Evolutionary conservation across 108 stramenopile species (phyloP).

Genomic region (Nitzschia sp.): DNA sequence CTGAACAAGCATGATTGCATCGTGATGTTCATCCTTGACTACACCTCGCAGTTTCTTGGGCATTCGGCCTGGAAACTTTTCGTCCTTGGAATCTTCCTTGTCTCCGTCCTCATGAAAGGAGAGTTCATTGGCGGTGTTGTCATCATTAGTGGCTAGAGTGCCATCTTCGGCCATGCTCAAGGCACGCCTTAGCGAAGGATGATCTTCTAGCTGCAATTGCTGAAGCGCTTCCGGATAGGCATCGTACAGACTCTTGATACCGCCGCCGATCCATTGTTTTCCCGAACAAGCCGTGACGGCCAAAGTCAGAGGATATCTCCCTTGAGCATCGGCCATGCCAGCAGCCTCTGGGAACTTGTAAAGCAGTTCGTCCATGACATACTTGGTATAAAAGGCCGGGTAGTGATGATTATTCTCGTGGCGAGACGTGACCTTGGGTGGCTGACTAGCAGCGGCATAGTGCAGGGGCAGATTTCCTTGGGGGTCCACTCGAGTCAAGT

Average conservation of each 20-base stretch:
- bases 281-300: constrained; percentile 62
- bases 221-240: constrained; percentile 74
- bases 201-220: constrained; percentile 57
- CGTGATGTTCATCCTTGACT: constrained; percentile 81
- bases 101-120: constrained; percentile 36
- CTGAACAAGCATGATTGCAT: constrained; percentile 89
- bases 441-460: constrained; percentile 71
- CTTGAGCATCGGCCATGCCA: constrained; percentile 52
- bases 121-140: background rate
- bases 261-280: constrained; percentile 89
- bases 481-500: constrained; percentile 65
- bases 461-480: constrained; percentile 77
- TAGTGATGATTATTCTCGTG: constrained; percentile 22
- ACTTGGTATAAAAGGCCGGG: constrained; percentile 78
- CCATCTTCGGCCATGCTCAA: constrained; percentile 49
- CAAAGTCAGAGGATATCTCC: constrained; percentile 67
- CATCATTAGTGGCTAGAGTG: constrained; percentile 6
- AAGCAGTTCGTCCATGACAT: constrained; percentile 82
- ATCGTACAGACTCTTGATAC: constrained; percentile 75
- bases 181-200: constrained; percentile 50
- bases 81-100: constrained; percentile 38
- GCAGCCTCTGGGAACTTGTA: constrained; percentile 87
- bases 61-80: constrained; percentile 18
- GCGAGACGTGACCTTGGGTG: constrained; percentile 16
- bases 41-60: constrained; percentile 25